Conservation (phyloP, 1,284 basidiomycete genomes). For the Cutaneotrichosporon daszewskae region DNA sequence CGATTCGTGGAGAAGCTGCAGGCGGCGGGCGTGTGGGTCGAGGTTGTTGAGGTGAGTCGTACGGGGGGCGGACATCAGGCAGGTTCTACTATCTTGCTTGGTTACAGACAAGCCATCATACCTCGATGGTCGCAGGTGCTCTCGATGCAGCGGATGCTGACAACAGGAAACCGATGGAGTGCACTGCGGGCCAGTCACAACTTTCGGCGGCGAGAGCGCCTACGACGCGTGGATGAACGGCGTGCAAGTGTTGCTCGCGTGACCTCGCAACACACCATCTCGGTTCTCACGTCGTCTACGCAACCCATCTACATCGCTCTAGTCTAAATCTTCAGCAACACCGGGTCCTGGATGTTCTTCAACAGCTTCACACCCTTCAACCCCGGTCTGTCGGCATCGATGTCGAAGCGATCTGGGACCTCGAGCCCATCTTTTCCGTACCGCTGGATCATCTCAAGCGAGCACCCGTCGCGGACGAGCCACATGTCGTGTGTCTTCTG, state of each 20-base stretch:
- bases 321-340: slow-evolving; percentile 2
- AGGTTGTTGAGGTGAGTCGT: slow-evolving; percentile 28
- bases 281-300: too few relatives aligned
- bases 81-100: too few relatives aligned
- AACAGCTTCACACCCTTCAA: not conserved
- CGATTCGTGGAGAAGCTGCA: slow-evolving; percentile 28
- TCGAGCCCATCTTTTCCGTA: slow-evolving; percentile 4
- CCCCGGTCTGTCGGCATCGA: slow-evolving; percentile 7
- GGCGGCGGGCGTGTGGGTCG: slow-evolving; percentile 23
- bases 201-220: too few relatives aligned
- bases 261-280: too few relatives aligned
- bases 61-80: too few relatives aligned
- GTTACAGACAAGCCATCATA: too few relatives aligned
- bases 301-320: too few relatives aligned
- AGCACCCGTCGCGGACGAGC: slow-evolving; percentile 17
- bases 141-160: too few relatives aligned
- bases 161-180: slow-evolving; percentile 1
- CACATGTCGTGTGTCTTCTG: slow-evolving; percentile 17
- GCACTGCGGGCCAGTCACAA: not conserved
- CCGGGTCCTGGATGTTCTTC: not conserved
- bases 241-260: too few relatives aligned
- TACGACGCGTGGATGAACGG: too few relatives aligned
- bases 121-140: too few relatives aligned
- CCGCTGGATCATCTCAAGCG: slow-evolving; percentile 8
- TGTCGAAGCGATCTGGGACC: slow-evolving; percentile 7